Base-by-base conservation (phyloP, 805 yeast species). In the Torulaspora maleeae region DNA sequence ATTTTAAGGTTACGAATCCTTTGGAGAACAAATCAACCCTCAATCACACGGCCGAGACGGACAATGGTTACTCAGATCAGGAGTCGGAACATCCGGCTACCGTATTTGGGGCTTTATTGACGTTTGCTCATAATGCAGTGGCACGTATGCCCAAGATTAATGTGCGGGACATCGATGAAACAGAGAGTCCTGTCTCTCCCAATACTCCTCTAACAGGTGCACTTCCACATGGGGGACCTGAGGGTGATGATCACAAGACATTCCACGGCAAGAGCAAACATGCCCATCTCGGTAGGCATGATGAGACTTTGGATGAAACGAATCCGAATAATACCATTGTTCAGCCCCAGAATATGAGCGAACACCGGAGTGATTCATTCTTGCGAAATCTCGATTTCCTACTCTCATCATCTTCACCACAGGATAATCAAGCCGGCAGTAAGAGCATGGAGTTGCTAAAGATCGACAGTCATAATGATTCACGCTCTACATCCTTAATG, bases 51-150 rank as follows among this genome's bases (percentile, higher is more conserved):
- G n/a, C 40, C n/a, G 32, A 41, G 10, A 41, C 44, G 19, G 25
- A 40, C 6, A 30, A 25, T 16, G 34, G 34, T 11, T 39, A 29
- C 9, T 28, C 45, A 2, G 44, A 36, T 5, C 42, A 44, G 16
- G 44, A 38, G 11, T 40, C 22, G 33, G 45, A 38, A 8, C 41
- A 52, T 10, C 43, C 53, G 2, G 46, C 51, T 38, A 77, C 79
- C 2, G 50, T 77, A 11, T 52, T 77, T 1, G 70, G 76, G 1
- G 59, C 78, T 1, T 55, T 77, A 16, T 47, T 76, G 34, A 65
- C 70, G 13, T 75, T 74, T 10, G 79, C 79, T 4, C 78, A 73
- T 48, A 71, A 64, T 43, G 78, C 77, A 2, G 74, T 75, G 2
- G 59, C 56, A 7, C 64, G 54, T 38, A 46, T 55, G 10, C 63